Conservation (phyloP, 2,329 filamentous ascomycete genomes). For the Hymenoscyphus albidus region DNA sequence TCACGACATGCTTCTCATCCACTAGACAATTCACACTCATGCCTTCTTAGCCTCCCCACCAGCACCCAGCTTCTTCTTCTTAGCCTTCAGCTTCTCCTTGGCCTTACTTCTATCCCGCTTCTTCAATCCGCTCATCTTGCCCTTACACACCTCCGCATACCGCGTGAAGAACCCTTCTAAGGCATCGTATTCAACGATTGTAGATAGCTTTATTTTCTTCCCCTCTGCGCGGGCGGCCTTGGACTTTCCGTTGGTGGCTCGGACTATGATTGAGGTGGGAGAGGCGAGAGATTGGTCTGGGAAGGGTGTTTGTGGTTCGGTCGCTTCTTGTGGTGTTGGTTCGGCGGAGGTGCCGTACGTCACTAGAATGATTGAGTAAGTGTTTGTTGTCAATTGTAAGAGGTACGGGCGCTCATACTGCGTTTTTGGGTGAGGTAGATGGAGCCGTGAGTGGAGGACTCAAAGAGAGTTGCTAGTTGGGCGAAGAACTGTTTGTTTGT, state of each 20-base stretch:
- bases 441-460: conserved; percentile 65
- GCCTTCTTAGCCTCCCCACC: conserved; percentile 27
- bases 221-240: conserved; percentile 37
- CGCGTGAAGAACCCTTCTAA: conserved; percentile 76
- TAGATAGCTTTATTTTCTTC: conserved; percentile 72
- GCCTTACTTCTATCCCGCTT: conserved; percentile 88
- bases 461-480: conserved; percentile 61
- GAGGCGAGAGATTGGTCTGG: conserved; percentile 56
- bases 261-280: conserved; percentile 71
- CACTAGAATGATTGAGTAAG: conserved; percentile 24
- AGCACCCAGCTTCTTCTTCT: conserved; percentile 43
- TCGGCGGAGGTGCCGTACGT: conserved; percentile 32
- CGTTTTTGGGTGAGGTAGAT: conserved; percentile 75
- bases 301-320: conserved; percentile 46
- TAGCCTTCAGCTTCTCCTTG: conserved; percentile 73
- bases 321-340: conserved; percentile 34
- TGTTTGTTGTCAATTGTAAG: conserved; percentile 6
- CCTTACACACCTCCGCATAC: conserved; percentile 90
- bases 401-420: conserved; percentile 43
- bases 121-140: conserved; percentile 84
- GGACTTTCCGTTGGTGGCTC: conserved; percentile 76
- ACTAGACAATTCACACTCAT: not conserved
- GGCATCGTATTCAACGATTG: conserved; percentile 71
- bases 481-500: conserved; percentile 61
- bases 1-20: not conserved